These are phyloP conservation scores for Solanum megistacrolobum DNA, from an alignment of 257 asterid genomes.

Conservation along the genomic window DNA sequence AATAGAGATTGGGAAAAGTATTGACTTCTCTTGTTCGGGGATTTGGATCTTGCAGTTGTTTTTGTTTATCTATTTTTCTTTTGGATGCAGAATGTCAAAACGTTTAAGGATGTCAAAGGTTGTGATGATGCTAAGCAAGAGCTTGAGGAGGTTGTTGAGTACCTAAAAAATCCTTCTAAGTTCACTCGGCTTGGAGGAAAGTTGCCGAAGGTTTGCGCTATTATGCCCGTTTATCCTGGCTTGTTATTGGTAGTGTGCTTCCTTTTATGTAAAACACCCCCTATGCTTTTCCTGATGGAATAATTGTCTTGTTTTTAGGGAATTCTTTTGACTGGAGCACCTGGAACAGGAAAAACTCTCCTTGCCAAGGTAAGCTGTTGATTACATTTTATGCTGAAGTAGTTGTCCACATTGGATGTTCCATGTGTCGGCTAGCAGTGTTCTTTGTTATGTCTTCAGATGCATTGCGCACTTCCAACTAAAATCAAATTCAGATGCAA, in stretches of 20 bases:
- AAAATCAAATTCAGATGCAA: neutral
- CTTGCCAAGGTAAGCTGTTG: constrained; percentile 69
- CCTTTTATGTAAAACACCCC: neutral
- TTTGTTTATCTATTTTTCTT: neutral
- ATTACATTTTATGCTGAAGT: neutral
- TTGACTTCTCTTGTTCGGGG: neutral
- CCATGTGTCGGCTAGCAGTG: neutral
- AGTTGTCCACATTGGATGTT: neutral
- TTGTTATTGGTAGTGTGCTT: neutral
- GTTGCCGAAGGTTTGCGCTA: constrained; percentile 79
- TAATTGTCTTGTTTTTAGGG: constrained; percentile 48
- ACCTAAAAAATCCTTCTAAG: constrained; percentile 80
- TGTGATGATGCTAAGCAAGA: constrained; percentile 99
- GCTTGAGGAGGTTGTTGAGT: constrained; percentile 99
- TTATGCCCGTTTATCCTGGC: neutral
- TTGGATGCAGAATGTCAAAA: constrained; percentile 75
- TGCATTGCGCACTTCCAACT: neutral
- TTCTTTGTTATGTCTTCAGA: neutral
- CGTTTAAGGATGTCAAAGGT: constrained; percentile 97
- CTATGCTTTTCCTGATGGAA: neutral
- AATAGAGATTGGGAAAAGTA: neutral
- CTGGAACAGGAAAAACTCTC: constrained; percentile 97
- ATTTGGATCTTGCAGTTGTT: neutral
- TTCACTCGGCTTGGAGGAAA: constrained; percentile 96
- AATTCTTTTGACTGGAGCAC: constrained; percentile 94